These are phyloP conservation scores for Decorospora gaudefroyi DNA, from an alignment of 2,329 filamentous ascomycete species.

Conservation along the genomic window DNA sequence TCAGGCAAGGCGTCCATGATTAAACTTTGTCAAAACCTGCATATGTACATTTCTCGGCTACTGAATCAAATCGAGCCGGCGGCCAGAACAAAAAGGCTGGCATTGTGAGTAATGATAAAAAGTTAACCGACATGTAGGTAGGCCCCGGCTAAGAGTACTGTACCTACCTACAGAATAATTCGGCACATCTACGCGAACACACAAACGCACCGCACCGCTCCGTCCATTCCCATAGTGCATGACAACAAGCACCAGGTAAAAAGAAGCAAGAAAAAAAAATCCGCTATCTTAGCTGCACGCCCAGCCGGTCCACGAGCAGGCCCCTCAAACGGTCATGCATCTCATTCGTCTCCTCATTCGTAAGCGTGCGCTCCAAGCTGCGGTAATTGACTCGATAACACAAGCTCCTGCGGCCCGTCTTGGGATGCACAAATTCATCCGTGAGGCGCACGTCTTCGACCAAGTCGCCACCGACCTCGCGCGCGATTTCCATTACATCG, in stretches of 20 bases:
- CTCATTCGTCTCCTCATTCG: conserved; percentile 75
- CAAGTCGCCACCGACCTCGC: conserved; percentile 76
- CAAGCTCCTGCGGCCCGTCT: conserved; percentile 78
- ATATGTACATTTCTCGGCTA: no score
- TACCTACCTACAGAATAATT: no score
- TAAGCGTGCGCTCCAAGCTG: conserved; percentile 87
- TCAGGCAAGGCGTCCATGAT: no score
- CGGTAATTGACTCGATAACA: conserved; percentile 95
- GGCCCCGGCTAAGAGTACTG: no score
- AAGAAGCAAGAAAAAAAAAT: no score
- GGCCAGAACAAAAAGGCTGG: no score
- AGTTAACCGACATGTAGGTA: no score
- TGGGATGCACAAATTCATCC: conserved; percentile 88
- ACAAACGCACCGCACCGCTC: neutral
- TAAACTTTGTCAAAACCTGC: no score
- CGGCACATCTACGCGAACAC: no score
- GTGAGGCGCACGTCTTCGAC: conserved; percentile 86
- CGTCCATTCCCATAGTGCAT: neutral
- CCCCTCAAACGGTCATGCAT: conserved; percentile 71
- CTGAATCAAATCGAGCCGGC: no score
- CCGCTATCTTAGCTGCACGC: conserved; percentile 78
- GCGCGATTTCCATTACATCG: conserved; percentile 94
- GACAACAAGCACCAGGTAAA: no score
- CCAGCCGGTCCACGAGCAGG: conserved; percentile 70
- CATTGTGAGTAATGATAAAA: no score